Base-by-base conservation (phyloP, 768 basidiomycete species). In the Kwoniella sp. region DNA sequence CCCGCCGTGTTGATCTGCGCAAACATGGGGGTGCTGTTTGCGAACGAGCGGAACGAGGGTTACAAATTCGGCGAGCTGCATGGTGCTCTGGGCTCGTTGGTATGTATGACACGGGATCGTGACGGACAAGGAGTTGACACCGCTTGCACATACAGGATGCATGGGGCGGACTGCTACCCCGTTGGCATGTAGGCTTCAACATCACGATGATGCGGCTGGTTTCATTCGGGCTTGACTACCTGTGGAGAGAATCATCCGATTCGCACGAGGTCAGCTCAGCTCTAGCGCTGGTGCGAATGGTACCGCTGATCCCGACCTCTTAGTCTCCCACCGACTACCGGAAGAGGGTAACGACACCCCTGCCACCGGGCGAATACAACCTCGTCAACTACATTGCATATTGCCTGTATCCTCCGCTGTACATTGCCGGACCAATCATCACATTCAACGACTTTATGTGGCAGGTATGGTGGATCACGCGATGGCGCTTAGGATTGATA, bases 111-210 rank as follows among this genome's bases (percentile, higher is more conserved):
- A 10, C 19, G 29, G 46, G 37, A 17, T 38, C 37, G 8, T 41
- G 14, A 26, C 50, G 53, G 37, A 53, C 46, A 17, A 37, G 54
- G 41, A 52, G 25, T n/a, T 27, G 23, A n/a, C 40, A 19, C 4
- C 17, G 29, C 36, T 17, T 19, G 26, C 20, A 33, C 37, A 8
- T 20, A 79, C 60, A 76, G 80, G 69, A 76, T 46, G 41, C 40
- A 0, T 57, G 67, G 31, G 40, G 32, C 6, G 95, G 95, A 5
- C 76, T 88, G 15, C 85, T 92, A 56, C 87, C 91, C 10, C 80
- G 90, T 17, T 99, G 95, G 95, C 83, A 96, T 60, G 79, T 98
- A 62, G 82, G 78, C 61, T 98, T 93, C 79, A 98, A 98, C 72
- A 90, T 98, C 61, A 90, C 91, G 2, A 92, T 92, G 86, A 79